Evolutionary conservation across 176 grass and related monocot species (phyloP).

Genomic region (Oropetium thomaeum): DNA sequence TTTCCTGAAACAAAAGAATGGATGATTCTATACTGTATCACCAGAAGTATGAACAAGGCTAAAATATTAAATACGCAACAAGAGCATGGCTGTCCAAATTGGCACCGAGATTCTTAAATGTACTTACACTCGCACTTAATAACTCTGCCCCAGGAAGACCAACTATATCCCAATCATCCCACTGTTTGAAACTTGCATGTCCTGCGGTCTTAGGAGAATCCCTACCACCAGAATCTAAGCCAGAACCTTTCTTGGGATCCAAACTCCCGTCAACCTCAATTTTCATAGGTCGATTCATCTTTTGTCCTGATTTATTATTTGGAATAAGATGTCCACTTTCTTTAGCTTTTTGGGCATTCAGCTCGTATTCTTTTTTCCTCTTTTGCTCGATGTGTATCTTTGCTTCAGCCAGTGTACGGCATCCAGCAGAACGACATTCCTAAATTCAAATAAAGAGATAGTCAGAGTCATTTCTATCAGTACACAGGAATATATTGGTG

Average conservation of each 20-base stretch:
- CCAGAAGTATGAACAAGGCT: not conserved
- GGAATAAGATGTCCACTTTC: constrained; percentile 48
- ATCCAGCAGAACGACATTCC: constrained; percentile 87
- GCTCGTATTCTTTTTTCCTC: constrained; percentile 62
- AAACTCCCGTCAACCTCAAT: constrained; percentile 62
- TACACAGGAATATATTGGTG: not conserved
- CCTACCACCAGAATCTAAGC: constrained; percentile 53
- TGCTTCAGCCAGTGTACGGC: constrained; percentile 74
- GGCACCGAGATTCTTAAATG: not conserved
- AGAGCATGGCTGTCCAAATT: not conserved
- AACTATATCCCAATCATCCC: constrained; percentile 92
- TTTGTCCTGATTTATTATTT: constrained; percentile 62
- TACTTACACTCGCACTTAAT: constrained; percentile 73
- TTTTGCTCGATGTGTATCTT: constrained; percentile 87
- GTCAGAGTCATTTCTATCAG: constrained; percentile 15
- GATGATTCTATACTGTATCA: not conserved
- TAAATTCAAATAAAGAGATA: constrained; percentile 30
- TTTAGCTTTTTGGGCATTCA: constrained; percentile 62
- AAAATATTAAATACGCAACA: constrained; percentile 9
- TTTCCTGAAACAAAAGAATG: constrained; percentile 56
- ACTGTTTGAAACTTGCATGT: constrained; percentile 42
- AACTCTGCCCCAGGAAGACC: constrained; percentile 86
- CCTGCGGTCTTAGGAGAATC: constrained; percentile 55
- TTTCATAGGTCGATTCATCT: constrained; percentile 59
- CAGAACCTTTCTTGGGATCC: constrained; percentile 60